Evolutionary conservation across 2,329 filamentous ascomycete genomes (phyloP), one percentile per base, ranked within the genome.

Genomic region (Ceratocystis huliohia): DNA sequence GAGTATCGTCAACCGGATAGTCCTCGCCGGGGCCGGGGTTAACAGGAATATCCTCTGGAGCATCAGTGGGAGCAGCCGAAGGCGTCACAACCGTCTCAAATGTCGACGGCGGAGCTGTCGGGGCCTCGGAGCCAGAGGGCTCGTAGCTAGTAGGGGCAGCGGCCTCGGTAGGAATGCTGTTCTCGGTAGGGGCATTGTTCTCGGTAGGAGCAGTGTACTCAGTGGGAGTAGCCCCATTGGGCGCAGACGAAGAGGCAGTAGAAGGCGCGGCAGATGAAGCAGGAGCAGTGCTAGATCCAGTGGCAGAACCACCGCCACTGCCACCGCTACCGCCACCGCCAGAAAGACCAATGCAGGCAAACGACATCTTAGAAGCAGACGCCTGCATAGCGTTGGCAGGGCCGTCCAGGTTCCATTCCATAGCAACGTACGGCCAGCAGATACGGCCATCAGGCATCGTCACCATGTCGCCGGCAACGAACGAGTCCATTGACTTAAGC

Each of bases 391-490:
- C 8, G 61, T 71, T 71, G 15, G 48, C 64, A 50, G 75, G 70
- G 63, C 69, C 67, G 63, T 74, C 74, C 61, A 81, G 71, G 67
- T 76, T 74, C 82, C 82, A 84, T 44, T 75, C 75, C 80, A 83
- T 82, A 72, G 76, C 76, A 65, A 83, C 80, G 69, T 84, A 84
- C 30, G 82, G 82, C 82, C 82, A 86, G 77, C 84, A 86, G 70
- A 86, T 77, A 61, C 80, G 77, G 25, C 80, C 81, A 68, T 84
- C 81, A n/a, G 74, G 70, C 76, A 84, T 80, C 41, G 81, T 84
- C 10, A 83, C 82, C 78, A 86, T 84, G 70, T 86, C 84, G 48
- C 84, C 84, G 6, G 83, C 81, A 59, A 86, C 81, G 70, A 78
- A 83, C n/a, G 80, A 79, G 71, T 84, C 77, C 13, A 73, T 77